Base-by-base conservation (phyloP, 805 yeast genomes). In the Yamadazyma phyllophila region DNA sequence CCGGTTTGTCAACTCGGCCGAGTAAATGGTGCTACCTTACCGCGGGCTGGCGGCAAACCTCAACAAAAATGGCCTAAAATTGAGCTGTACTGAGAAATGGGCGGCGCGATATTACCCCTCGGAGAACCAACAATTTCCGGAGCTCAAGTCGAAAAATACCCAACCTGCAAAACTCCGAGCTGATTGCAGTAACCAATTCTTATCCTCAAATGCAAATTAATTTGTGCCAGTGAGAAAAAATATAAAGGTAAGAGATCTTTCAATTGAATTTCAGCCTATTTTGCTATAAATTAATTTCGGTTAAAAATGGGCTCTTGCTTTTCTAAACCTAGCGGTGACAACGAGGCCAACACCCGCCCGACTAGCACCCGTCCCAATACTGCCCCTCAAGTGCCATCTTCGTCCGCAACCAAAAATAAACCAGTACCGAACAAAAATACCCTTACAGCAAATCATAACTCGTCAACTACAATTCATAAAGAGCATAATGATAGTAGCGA, bases 401-500 rank as follows among this genome's bases (percentile, higher is more conserved):
- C 13, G 7, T 29, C 31, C 11, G 6, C 6, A 20, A 6, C 24
- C 24, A 20, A 20, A 20, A 20, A 20, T 6, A 36, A 24, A 12
- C 40, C 40, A 9, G 32, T 26, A 15, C 17, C 16, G 32, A 37
- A 26, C 26, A 37, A 37, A 15, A n/a, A n/a, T 11, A 26, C 17
- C 16, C 20, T 37, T 8, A 26, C 40, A 6, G 32, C 45, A 27
- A 27, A 29, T 34, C 26, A 24, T 31, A 39, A 30, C 13, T 36
- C 40, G 24, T 42, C 40, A 12, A 30, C 44, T 7, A 37, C 40
- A 16, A 37, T 37, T 13, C 26, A 26, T 26, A 44, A 44, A 30
- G 44, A 44, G 2, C 43, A 35, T 14, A 39, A 44, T 26, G 39
- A 45, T 13, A 26, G 36, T 4, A 34, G 39, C 14, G 55, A 48